These are phyloP conservation scores for Umbilicus rupestris DNA, from an alignment of 164 flowering plant genomes.

Conservation along the genomic window DNA sequence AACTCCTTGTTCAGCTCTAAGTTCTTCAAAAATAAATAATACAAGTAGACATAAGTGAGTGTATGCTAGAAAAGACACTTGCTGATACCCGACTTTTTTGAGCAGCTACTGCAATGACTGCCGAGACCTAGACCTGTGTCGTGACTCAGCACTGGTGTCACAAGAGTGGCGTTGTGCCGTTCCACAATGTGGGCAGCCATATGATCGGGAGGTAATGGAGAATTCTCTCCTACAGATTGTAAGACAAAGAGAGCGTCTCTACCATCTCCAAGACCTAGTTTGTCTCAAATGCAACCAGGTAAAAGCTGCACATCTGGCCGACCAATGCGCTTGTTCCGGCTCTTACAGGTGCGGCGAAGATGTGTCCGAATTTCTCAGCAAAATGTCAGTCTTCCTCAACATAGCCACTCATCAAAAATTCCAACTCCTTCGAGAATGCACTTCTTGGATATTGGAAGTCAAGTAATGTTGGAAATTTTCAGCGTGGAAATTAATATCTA, in stretches of 20 bases:
- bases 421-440: conserved; percentile 61
- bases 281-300: conserved; percentile 77
- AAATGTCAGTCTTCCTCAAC: conserved; percentile 62
- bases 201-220: conserved; percentile 79
- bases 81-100: conserved; percentile 2
- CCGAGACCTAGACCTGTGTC: conserved; percentile 82
- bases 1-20: too few relatives aligned
- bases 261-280: conserved; percentile 82
- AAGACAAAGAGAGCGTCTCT: conserved; percentile 79
- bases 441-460: conserved; percentile 72
- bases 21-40: too few relatives aligned
- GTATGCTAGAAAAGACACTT: not conserved
- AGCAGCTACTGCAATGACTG: conserved; percentile 88
- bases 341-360: conserved; percentile 77
- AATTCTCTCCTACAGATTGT: conserved; percentile 85
- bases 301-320: conserved; percentile 77
- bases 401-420: conserved; percentile 61
- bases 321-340: conserved; percentile 83
- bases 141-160: conserved; percentile 57
- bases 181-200: conserved; percentile 91
- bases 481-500: too few relatives aligned
- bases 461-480: not conserved
- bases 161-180: conserved; percentile 83
- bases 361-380: conserved; percentile 43
- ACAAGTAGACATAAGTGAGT: too few relatives aligned